Base-by-base conservation (phyloP, 768 basidiomycete genomes). In the Clathrus columnatus region DNA sequence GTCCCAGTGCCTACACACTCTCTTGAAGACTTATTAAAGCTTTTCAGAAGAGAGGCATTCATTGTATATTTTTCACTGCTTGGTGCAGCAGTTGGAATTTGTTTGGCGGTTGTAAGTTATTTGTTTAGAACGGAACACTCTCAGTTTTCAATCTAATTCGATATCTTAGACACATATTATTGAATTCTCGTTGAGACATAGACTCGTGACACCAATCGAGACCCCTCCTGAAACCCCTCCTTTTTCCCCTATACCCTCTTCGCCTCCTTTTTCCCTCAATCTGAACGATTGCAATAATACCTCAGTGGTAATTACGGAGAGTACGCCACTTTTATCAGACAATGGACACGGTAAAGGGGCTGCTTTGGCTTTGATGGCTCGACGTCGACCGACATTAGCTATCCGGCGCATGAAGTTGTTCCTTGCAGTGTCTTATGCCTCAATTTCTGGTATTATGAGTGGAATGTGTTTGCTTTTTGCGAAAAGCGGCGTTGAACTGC, bases 391-490 rank as follows among this genome's bases (percentile, higher is more conserved):
- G 66, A 54, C 61, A 53, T 63, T 36, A 67, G 63, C 36, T 4
- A 36, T 62, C 68, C 30, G 65, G 69, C 32, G 63, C 70, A 58
- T 77, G 76, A 27, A 83, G 10, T 67, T 87, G 1, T 69, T 86
- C 56, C 69, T 92, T 44, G 87, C 91, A 10, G 75, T 92, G 46
- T 87, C 89, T 1, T 97, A 89, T 67, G 86, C 92, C 16, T 89
- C 89, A 11, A 80, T 84, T 50, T 91, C 88, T 3, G 93, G 93
- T 0, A 91, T 89, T 20, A 73, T 95, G 24, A 89, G 86, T 3
- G 93, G 93, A 21, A 87, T 97, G 83, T 95, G 91, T 65, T 72
- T 97, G 23, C 75, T 97, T 16, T 89, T 95, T 60, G 93, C 93
- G 16, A 97, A 97, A 72, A 90, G 90, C 57, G 92, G 90, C 2